These are phyloP conservation scores for Microdochium bolleyi DNA, from an alignment of 2,329 filamentous ascomycete genomes.

Conservation along the genomic window DNA sequence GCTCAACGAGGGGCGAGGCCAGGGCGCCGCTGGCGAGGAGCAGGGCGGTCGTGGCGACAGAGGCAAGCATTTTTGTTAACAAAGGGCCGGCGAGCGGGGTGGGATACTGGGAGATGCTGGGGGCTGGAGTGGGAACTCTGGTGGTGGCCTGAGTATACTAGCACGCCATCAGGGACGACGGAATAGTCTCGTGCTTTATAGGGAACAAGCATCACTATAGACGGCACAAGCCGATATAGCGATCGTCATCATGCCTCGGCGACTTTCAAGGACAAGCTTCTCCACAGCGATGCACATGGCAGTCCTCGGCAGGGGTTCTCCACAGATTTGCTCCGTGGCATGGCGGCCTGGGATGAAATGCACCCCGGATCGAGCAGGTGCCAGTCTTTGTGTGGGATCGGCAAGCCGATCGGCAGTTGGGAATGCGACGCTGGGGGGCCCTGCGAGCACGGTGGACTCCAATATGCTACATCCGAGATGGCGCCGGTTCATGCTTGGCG, in stretches of 20 bases:
- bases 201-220: too few relatives aligned
- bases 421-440: neutral
- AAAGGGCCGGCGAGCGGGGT: neutral
- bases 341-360: neutral
- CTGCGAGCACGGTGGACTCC: neutral
- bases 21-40: constrained; percentile 1
- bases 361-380: neutral
- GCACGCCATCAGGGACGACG: too few relatives aligned
- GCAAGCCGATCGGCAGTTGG: neutral
- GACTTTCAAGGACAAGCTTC: too few relatives aligned
- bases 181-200: too few relatives aligned
- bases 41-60: constrained; percentile 1
- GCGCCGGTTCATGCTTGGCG: neutral
- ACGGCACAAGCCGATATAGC: too few relatives aligned
- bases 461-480: neutral
- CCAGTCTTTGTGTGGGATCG: neutral
- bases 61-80: neutral
- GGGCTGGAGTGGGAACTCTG: neutral
- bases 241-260: too few relatives aligned
- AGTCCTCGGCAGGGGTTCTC: neutral
- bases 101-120: neutral
- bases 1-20: constrained; percentile 1
- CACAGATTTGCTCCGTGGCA: neutral
- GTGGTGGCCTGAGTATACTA: neutral
- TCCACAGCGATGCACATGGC: neutral